phyloP scores from a whole-genome alignment of 2,329 filamentous ascomycete species.

The Sporothrix mexicana region DNA sequence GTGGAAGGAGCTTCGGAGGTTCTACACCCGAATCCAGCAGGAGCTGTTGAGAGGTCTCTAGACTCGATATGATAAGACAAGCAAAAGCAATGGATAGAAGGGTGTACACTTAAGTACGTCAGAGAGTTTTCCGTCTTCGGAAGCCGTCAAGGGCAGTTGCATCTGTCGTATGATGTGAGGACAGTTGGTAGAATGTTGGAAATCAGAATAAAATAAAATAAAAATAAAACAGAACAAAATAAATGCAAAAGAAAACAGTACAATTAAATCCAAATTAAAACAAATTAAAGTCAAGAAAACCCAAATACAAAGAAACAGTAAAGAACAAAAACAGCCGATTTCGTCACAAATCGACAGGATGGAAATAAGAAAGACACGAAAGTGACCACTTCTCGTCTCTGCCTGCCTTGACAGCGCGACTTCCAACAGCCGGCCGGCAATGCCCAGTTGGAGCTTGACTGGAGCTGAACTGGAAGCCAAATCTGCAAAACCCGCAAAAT shows the following conservation, averaged over 20 bases:
- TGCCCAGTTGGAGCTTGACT: background rate
- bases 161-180: background rate
- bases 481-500: no score
- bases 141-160: no score
- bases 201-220: background rate
- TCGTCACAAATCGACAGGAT: background rate
- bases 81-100: background rate
- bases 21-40: background rate
- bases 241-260: background rate
- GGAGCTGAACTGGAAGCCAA: background rate
- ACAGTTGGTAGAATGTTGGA: background rate
- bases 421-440: conserved; percentile 4
- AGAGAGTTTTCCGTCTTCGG: background rate
- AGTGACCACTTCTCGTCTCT: background rate
- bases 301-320: background rate
- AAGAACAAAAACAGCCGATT: background rate
- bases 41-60: background rate
- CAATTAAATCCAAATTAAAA: background rate
- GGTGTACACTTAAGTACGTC: background rate
- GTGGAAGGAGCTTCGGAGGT: background rate
- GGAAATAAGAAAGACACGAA: background rate
- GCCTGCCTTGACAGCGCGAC: background rate
- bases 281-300: background rate
- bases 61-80: conserved; percentile 13
- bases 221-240: background rate